Evolutionary conservation across 2,329 filamentous ascomycete genomes (phyloP), one percentile per base, ranked within the genome.

Genomic region (Paraconiothyrium brasiliense): DNA sequence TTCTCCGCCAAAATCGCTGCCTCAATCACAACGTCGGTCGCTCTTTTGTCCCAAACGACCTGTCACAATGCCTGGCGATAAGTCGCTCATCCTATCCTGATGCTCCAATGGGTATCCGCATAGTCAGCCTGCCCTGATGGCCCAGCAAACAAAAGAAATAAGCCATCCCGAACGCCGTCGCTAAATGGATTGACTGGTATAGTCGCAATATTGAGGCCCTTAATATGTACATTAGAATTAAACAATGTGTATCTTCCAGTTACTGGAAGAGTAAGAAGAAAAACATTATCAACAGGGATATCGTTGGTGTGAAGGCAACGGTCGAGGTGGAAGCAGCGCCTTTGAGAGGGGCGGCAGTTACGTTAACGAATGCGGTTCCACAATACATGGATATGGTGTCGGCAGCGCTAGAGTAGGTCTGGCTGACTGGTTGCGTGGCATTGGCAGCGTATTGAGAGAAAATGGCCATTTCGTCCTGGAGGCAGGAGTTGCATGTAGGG

Each of bases 391-490:
- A 91, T 55, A 98, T 85, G 70, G 90, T 86, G 64, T 85, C 79
- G 0, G 94, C 94, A 0, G 93, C 93, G 10, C 81, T 71, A 6
- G 84, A 79, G 75, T 97, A 98, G 0, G 89, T 91, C 16, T 82
- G 77, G 30, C 86, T 86, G 50, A 98, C 85, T 8, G 88, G 86
- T 68, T 91, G 88, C 3, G 82, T 85, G 39, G 86, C 82, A 69
- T 93, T 87, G 14, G 85, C 83, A 0, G 92, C 88, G 34, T 90
- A 90, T 0, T 86, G 79, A 57, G 91, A 88, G 78, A 91, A 97
- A 20, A 97, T 86, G 30, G 84, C 84, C 93, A 98, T 97, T 4
- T 92, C 94, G 63, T 92, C 84, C 72, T 89, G 84, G 47, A 95
- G 83, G 76, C 95, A 98, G 44, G 81, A 81, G 69, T 87, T 89